A percentile compares a stretch with the other conserved stretches of the same genome.
These are phyloP conservation scores for Pythium sukuiense DNA, from an alignment of 352 stramenopile species.

Conservation along the genomic window DNA sequence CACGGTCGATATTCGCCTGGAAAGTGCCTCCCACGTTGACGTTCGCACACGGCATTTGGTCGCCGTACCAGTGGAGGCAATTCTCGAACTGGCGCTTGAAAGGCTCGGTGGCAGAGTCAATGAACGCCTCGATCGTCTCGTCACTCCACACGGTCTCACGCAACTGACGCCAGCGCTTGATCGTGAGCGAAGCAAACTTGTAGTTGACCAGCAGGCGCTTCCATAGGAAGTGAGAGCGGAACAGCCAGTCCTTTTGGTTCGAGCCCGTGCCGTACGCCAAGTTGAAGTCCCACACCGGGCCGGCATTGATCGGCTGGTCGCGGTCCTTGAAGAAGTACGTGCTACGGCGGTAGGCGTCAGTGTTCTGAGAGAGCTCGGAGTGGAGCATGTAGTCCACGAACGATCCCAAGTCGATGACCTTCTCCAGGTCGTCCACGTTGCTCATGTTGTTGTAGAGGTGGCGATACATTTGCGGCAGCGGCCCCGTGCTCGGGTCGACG, in stretches of 20 bases:
- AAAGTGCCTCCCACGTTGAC: conserved; percentile 62
- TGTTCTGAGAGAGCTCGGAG: conserved; percentile 82
- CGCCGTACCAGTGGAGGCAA: conserved; percentile 54
- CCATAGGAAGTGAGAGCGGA: conserved; percentile 64
- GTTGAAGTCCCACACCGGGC: conserved; percentile 80
- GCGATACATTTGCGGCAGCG: conserved; percentile 64
- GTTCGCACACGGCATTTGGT: conserved; percentile 48
- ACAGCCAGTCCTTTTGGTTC: conserved; percentile 65
- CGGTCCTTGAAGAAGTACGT: conserved; percentile 83
- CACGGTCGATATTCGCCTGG: conserved; percentile 36
- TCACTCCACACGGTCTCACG: conserved; percentile 57
- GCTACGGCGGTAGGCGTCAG: conserved; percentile 72
- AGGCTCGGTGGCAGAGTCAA: conserved; percentile 43
- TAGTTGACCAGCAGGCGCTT: conserved; percentile 77
- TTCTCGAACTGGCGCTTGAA: conserved; percentile 53
- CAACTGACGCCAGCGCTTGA: conserved; percentile 68
- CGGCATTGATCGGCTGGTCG: conserved; percentile 71
- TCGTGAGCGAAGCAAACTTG: conserved; percentile 63
- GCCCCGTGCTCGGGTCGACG: conserved; percentile 54
- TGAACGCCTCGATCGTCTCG: conserved; percentile 43
- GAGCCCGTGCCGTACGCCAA: conserved; percentile 74
- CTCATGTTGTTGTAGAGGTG: conserved; percentile 79
- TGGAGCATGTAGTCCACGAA: conserved; percentile 78
- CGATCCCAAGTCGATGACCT: conserved; percentile 66
- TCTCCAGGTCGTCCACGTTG: conserved; percentile 42